Evolutionary conservation across 2,329 filamentous ascomycete genomes (phyloP).

Genomic region (Alternaria arbusti): DNA sequence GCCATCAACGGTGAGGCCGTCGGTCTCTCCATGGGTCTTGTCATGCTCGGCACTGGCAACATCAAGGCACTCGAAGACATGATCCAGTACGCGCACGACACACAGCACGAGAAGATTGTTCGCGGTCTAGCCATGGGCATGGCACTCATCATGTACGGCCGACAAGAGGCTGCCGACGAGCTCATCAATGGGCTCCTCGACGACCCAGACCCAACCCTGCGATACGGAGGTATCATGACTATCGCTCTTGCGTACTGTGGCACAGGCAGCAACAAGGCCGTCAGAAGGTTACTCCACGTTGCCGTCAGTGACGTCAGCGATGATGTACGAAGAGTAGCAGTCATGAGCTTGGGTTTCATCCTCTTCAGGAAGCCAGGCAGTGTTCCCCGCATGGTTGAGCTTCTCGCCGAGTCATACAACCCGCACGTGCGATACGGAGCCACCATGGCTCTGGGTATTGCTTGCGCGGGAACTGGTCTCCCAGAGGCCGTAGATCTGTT

Average conservation of each 20-base stretch:
- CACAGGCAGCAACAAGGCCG: conserved; percentile 97
- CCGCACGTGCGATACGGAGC: conserved; percentile 97
- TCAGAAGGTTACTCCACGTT: conserved; percentile 91
- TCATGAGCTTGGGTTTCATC: conserved; percentile 98
- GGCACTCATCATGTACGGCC: conserved; percentile 97
- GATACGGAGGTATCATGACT: conserved; percentile 99
- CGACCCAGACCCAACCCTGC: conserved; percentile 89
- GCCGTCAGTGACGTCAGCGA: conserved; percentile 98
- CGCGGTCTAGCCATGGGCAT: conserved; percentile 94
- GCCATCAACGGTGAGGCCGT: conserved; percentile 97
- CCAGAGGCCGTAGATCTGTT: conserved; percentile 96
- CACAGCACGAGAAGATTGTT: conserved; percentile 98
- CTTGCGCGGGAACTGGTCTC: conserved; percentile 92
- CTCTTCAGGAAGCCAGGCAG: conserved; percentile 97
- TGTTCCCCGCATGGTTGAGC: conserved; percentile 97
- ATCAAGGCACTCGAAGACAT: conserved; percentile 92
- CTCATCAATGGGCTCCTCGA: conserved; percentile 92
- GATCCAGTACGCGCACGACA: conserved; percentile 97
- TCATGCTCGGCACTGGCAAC: conserved; percentile 98
- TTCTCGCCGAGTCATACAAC: conserved; percentile 98
- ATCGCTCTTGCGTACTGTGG: conserved; percentile 97
- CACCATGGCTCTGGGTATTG: conserved; percentile 97
- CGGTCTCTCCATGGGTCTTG: conserved; percentile 92
- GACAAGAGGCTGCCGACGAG: conserved; percentile 92
- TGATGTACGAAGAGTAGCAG: conserved; percentile 92